Evolutionary conservation across 352 stramenopile genomes (phyloP), one percentile per base, ranked within the genome.

Genomic region (Phytophthora multivora): DNA sequence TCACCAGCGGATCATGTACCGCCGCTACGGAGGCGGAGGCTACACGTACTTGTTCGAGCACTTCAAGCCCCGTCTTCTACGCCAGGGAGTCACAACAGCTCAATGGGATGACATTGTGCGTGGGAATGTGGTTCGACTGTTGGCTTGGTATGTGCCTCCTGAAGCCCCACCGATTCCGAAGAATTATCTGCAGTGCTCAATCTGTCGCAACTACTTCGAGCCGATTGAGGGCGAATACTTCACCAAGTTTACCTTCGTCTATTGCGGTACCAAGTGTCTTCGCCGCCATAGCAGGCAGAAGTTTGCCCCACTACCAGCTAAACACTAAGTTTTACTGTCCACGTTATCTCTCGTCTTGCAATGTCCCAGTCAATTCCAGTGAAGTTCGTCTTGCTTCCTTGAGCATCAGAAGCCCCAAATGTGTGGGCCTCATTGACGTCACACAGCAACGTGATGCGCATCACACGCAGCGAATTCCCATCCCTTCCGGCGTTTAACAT

Each of bases 151-250:
- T 59, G 59, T 70, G 8, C 51, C 84, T 30, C 86, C 83, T 21
- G 69, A 69, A 18, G 61, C 67, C n/a, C 71, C 81, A 0, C 71
- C 66, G 15, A 75, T 87, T 51, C 84, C 84, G 23, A 93, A 93
- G 52, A 72, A 90, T 51, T 93, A 82, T 36, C 54, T 93, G 31
- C 66, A 76, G 39, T 95, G 86, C 66, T 91, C 73, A 21, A 89
- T 95, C 55, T 95, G 86, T 64, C 31, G 47, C 6, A 73, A 80
- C 23, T 72, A 64, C 51, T 95, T 95, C 56, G 86, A 95, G 66
- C 86, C 86, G 8, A 86, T 95, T 54, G 84, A 89, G 15, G 86
- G 86, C 23, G 84, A 95, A 62, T 95, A 93, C 65, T 95, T 92
- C 36, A 89, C 86, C 45, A 95, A 95, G 69, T 93, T 93, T 48